Evolutionary conservation across 768 basidiomycete genomes (phyloP), one percentile per base, ranked within the genome.

Genomic region (Chlorophyllum brunneum): DNA sequence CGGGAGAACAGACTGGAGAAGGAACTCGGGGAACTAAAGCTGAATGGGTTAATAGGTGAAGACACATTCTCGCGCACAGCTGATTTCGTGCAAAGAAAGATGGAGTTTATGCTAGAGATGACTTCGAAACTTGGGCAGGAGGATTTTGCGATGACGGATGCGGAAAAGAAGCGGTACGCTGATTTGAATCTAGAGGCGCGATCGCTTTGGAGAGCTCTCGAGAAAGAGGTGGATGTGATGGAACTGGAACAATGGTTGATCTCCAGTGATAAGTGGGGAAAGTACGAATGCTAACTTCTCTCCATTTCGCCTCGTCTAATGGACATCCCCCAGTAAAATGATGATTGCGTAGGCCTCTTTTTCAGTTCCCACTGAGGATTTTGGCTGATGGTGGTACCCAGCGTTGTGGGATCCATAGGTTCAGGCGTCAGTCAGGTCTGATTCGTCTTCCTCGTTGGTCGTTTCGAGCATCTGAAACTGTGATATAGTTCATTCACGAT

Each of bases 161-260:
- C 43, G n/a, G 4, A 44, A 16, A 5, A 13, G 6, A n/a, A n/a
- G n/a, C n/a, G n/a, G 23, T 24, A 6, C 44, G 44, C 30, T 7
- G 4, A 5, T 2, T 27, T 52, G 26, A 29, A 27, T 4, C 5
- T 2, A 26, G 42, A 52, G 11, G 51, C 51, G 4, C 23, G 9
- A 43, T 8, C 7, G 5, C 41, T 52, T 10, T 52, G 51, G 51
- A 37, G 29, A 20, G 16, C 43, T 11, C 33, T 52, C 26, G 42
- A 52, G 20, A 37, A 52, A 1, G 42, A 36, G 3, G 22, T n/a
- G n/a, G n/a, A 43, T 20, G 16, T 27, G 1, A 23, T 37, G 18
- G 51, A 43, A 20, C 24, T 52, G 24, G 42, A 44, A 26, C 33
- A 34, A 22, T 33, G 27, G 5, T 29, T 52, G 31, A 42, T 30